A percentile compares a stretch with the other conserved stretches of the same genome.
Conservation (phyloP, 176 grass and related monocot genomes). For the Bolboschoenus planiculmis region DNA sequence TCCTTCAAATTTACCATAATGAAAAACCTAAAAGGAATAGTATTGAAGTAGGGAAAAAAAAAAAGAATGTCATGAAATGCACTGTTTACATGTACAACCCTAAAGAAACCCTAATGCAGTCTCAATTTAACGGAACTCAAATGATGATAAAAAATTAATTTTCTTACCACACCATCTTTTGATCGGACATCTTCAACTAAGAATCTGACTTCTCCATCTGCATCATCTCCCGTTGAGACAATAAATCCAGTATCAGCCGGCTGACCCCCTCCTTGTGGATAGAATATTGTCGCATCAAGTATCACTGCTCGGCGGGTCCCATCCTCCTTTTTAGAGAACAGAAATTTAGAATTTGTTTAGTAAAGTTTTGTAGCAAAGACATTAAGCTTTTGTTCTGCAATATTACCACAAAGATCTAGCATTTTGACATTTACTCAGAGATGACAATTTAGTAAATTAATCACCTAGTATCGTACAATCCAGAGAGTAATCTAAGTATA, state of each 20-base stretch:
- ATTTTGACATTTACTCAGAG: not conserved
- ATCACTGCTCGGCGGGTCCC: slow-evolving; percentile 46
- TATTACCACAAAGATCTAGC: not conserved
- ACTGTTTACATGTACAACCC: not conserved
- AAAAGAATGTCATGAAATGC: not conserved
- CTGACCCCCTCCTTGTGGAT: slow-evolving; percentile 92
- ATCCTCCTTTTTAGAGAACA: slow-evolving; percentile 36
- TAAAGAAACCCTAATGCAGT: not conserved
- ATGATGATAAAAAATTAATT: not conserved
- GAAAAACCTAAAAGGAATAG: slow-evolving; percentile 46
- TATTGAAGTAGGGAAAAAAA: not conserved
- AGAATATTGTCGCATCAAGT: slow-evolving; percentile 66
- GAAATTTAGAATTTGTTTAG: not conserved
- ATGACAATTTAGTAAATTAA: too few relatives aligned
- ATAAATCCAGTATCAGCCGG: slow-evolving; percentile 62
- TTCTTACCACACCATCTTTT: slow-evolving; percentile 69
- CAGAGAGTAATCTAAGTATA: too few relatives aligned
- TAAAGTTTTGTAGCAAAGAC: not conserved
- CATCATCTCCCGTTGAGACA: not conserved
- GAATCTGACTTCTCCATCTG: slow-evolving; percentile 38
- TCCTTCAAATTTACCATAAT: slow-evolving; percentile 74
- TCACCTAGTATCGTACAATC: too few relatives aligned
- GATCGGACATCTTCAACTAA: slow-evolving; percentile 64
- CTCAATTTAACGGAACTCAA: not conserved
- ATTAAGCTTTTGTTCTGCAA: not conserved